Percentiles rank a stretch among this genome's conserved stretches.
Conservation (phyloP, 2,329 filamentous ascomycete species). For the Hypoxylon sp. region DNA sequence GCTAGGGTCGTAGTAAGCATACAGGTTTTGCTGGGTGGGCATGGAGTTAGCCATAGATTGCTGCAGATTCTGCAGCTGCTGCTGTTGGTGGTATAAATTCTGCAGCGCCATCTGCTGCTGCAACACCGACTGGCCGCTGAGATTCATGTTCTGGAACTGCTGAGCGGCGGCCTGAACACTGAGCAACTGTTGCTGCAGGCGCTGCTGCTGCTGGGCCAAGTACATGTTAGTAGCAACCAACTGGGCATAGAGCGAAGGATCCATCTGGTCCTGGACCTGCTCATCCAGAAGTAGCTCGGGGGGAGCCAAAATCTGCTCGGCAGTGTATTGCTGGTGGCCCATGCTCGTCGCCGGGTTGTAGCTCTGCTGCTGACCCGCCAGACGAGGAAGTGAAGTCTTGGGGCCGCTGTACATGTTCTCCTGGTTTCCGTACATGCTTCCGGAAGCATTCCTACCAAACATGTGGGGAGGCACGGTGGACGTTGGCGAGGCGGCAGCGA, state of each 20-base stretch:
- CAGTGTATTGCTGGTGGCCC: conserved; percentile 69
- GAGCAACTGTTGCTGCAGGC: conserved; percentile 90
- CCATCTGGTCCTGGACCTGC: conserved; percentile 76
- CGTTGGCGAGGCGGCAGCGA: conserved; percentile 68
- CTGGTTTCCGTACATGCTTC: conserved; percentile 56
- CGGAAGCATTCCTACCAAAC: conserved; percentile 54
- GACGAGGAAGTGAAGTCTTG: conserved; percentile 64
- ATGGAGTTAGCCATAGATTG: conserved; percentile 66
- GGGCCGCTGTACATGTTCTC: conserved; percentile 59
- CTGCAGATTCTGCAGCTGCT: conserved; percentile 73
- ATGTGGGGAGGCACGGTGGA: conserved; percentile 49
- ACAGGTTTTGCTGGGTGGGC: conserved; percentile 76
- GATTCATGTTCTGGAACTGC: conserved; percentile 79
- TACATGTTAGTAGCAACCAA: conserved; percentile 91
- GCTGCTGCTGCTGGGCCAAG: conserved; percentile 92
- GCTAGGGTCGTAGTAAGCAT: conserved; percentile 83
- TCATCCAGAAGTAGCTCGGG: conserved; percentile 80
- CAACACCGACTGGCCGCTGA: conserved; percentile 63
- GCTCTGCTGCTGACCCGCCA: conserved; percentile 46
- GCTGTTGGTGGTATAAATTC: conserved; percentile 61
- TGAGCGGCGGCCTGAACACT: conserved; percentile 83
- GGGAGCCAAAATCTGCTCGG: conserved; percentile 89
- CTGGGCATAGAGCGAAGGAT: conserved; percentile 86
- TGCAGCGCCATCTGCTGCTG: conserved; percentile 59
- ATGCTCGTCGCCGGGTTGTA: conserved; percentile 42